A percentile compares a stretch with the other conserved stretches of the same genome.
phyloP scores from a whole-genome alignment of 306 rosid species.

The Calophaca sinica region DNA sequence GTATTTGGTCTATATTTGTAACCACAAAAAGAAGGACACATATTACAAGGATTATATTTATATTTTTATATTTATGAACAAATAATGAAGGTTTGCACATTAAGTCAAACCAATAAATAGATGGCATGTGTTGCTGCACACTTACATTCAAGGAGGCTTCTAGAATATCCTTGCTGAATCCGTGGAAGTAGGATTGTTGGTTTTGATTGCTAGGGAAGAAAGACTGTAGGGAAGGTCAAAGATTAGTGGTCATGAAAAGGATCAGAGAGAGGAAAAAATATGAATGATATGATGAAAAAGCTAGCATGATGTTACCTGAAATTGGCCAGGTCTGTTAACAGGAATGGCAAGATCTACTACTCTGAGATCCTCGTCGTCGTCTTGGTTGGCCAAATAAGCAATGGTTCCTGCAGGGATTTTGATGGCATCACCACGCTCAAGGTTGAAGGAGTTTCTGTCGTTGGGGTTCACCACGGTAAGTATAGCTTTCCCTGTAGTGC shows the following conservation, averaged over 20 bases:
- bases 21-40: not conserved
- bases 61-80: not conserved
- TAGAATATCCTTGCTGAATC: slow-evolving; percentile 39
- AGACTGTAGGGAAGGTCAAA: not conserved
- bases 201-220: slow-evolving; percentile 18
- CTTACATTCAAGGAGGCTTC: slow-evolving; percentile 51
- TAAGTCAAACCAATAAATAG: not conserved
- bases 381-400: slow-evolving; percentile 10
- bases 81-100: not conserved
- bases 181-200: slow-evolving; percentile 40
- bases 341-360: slow-evolving; percentile 24
- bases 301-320: not conserved
- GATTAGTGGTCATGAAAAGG: not conserved
- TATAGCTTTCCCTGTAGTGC: slow-evolving; percentile 44
- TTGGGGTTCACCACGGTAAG: not conserved
- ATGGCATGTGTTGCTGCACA: not conserved
- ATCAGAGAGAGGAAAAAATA: too few species aligned
- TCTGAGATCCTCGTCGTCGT: slow-evolving; percentile 36
- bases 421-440: slow-evolving; percentile 40
- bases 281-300: not conserved
- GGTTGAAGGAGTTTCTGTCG: slow-evolving; percentile 24
- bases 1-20: slow-evolving; percentile 20
- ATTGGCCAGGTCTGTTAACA: slow-evolving; percentile 18
- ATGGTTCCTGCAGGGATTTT: slow-evolving; percentile 37
- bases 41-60: not conserved